Percentiles rank a stretch among this genome's conserved stretches.
Evolutionary conservation across 306 rosid genomes (phyloP).

Genomic region (Ceratonia siliqua): DNA sequence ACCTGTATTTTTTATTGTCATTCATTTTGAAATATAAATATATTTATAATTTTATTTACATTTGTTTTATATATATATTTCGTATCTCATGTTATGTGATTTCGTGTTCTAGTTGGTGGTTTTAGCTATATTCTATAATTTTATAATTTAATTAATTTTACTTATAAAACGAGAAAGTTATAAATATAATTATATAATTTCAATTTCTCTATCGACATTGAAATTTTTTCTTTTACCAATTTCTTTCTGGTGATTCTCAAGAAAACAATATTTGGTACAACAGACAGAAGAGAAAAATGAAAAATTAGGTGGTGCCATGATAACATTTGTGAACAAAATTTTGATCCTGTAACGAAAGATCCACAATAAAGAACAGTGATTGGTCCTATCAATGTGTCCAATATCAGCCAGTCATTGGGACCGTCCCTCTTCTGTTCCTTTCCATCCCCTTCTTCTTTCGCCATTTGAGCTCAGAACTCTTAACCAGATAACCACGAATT

Average conservation of each 20-base stretch:
- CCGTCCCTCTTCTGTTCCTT: slow-evolving; percentile 36
- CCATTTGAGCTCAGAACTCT: slow-evolving; percentile 33
- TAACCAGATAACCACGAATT: not conserved
- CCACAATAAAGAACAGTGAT: slow-evolving; percentile 33
- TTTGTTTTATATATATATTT: no score
- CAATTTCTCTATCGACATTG: no score
- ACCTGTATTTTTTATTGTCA: no score
- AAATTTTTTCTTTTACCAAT: no score
- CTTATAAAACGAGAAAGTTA: no score
- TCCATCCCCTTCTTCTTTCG: slow-evolving; percentile 23
- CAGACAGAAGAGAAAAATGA: slow-evolving; percentile 20
- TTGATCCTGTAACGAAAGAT: slow-evolving; percentile 22
- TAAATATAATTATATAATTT: no score
- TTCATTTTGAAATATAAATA: no score
- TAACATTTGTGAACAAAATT: slow-evolving; percentile 21
- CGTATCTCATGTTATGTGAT: no score
- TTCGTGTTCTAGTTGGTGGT: no score
- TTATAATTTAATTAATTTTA: no score
- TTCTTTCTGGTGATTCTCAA: not conserved
- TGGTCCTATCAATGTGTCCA: slow-evolving; percentile 52
- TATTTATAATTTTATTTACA: no score
- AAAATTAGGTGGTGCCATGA: slow-evolving; percentile 38
- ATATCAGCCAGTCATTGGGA: slow-evolving; percentile 48
- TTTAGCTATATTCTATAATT: no score
- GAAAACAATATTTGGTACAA: not conserved